Percentiles rank a stretch among this genome's conserved stretches.
Conservation (phyloP, 2,329 filamentous ascomycete genomes). For the Blastomyces silverae region DNA sequence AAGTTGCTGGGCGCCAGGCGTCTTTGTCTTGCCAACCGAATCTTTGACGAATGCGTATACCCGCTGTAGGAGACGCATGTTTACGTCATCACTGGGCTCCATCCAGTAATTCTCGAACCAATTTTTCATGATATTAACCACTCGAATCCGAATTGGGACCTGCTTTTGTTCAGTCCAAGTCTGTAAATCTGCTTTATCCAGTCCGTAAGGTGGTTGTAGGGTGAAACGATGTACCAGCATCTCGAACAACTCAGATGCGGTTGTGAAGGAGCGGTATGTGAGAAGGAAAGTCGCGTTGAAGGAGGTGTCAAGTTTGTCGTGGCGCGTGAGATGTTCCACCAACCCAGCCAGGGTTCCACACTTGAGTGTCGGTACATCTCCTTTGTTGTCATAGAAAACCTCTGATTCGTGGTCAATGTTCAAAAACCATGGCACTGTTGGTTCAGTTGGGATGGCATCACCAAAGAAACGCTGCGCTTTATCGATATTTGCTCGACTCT, state of each 20-base stretch:
- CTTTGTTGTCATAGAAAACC: constrained; percentile 80
- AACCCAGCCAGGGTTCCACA: constrained; percentile 83
- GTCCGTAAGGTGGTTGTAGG: constrained; percentile 79
- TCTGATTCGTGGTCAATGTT: constrained; percentile 82
- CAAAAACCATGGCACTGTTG: constrained; percentile 64
- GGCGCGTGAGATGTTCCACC: constrained; percentile 89
- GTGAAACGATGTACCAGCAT: constrained; percentile 85
- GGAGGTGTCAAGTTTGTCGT: constrained; percentile 88
- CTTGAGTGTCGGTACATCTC: constrained; percentile 67
- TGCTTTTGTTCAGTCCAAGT: constrained; percentile 91
- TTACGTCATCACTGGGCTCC: constrained; percentile 82
- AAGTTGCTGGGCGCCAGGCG: constrained; percentile 75
- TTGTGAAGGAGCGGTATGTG: constrained; percentile 92
- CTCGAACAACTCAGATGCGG: constrained; percentile 84
- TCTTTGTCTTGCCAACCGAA: constrained; percentile 86
- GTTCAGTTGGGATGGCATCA: constrained; percentile 26
- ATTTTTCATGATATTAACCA: constrained; percentile 95
- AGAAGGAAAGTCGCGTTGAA: constrained; percentile 98
- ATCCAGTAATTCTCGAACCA: constrained; percentile 99
- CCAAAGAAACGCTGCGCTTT: constrained; percentile 46
- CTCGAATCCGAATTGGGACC: constrained; percentile 88
- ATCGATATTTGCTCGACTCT: constrained; percentile 41
- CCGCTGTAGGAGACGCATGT: constrained; percentile 75
- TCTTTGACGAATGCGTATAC: constrained; percentile 89
- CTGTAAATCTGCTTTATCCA: constrained; percentile 69